Conservation (phyloP, 495 filamentous ascomycete species). For the Aspergillus panamensis region DNA sequence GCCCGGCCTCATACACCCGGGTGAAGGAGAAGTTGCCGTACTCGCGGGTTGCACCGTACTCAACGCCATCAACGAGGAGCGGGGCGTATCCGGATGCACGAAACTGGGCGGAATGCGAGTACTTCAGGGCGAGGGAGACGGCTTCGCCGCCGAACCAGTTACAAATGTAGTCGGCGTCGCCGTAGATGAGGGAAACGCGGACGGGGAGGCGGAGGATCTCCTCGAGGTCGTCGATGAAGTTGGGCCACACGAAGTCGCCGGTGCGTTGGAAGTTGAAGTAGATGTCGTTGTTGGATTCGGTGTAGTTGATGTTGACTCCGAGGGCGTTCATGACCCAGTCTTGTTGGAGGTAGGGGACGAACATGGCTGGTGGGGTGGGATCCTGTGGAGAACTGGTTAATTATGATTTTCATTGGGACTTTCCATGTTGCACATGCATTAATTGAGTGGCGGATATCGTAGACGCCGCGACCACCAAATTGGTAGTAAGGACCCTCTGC, state of each 20-base stretch:
- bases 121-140: slow-evolving; percentile 38
- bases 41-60: slow-evolving; percentile 52
- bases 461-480: slow-evolving; percentile 46
- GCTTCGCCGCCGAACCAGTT: slow-evolving; percentile 48
- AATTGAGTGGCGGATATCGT: slow-evolving; percentile 55
- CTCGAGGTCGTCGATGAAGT: slow-evolving; percentile 51
- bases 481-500: slow-evolving; percentile 34
- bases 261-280: slow-evolving; percentile 54
- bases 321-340: slow-evolving; percentile 56
- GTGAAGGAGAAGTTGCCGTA: slow-evolving; percentile 56
- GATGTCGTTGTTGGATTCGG: slow-evolving; percentile 46
- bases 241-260: slow-evolving; percentile 45
- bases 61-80: slow-evolving; percentile 37
- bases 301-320: slow-evolving; percentile 65
- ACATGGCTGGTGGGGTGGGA: slow-evolving; percentile 59
- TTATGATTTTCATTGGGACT: slow-evolving; percentile 24
- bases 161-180: slow-evolving; percentile 56
- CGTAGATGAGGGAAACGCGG: slow-evolving; percentile 66
- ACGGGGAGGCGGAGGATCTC: slow-evolving; percentile 52
- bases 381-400: slow-evolving; percentile 29
- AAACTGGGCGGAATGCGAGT: slow-evolving; percentile 39
- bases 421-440: slow-evolving; percentile 34
- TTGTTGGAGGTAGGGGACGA: slow-evolving; percentile 59
- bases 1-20: slow-evolving; percentile 56
- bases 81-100: slow-evolving; percentile 45